These are phyloP conservation scores for Acidiella bohemica DNA, from an alignment of 495 filamentous ascomycete genomes.

Conservation along the genomic window DNA sequence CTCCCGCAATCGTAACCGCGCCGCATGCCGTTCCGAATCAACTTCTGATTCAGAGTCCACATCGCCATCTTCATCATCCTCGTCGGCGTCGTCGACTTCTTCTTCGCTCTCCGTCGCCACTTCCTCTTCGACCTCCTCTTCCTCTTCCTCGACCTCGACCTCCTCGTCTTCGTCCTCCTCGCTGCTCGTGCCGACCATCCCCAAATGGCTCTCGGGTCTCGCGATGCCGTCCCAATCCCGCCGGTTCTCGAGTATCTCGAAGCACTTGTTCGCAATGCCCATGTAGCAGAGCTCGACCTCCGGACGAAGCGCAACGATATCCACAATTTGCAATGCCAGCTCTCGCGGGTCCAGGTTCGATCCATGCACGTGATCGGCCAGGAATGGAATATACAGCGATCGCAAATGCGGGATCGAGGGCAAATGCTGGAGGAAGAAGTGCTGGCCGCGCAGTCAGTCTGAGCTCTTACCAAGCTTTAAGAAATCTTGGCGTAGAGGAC, in stretches of 20 bases:
- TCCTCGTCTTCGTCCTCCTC: conserved; percentile 33
- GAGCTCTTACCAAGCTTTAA: conserved; percentile 10
- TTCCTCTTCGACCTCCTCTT: conserved; percentile 40
- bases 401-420: conserved; percentile 62
- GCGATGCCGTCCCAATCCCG: conserved; percentile 19
- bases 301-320: conserved; percentile 74
- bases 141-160: conserved; percentile 34
- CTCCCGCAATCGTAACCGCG: conserved; percentile 53
- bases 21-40: conserved; percentile 22
- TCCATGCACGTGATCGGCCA: conserved; percentile 49
- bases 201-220: conserved; percentile 22
- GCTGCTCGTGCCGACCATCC: conserved; percentile 23
- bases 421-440: conserved; percentile 74
- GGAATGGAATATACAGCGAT: conserved; percentile 64
- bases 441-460: conserved; percentile 36
- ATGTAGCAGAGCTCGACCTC: conserved; percentile 76
- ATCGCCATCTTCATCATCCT: conserved; percentile 24
- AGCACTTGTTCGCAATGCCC: conserved; percentile 72
- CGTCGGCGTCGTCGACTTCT: conserved; percentile 28
- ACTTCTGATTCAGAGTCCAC: conserved; percentile 31
- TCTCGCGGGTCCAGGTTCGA: conserved; percentile 46
- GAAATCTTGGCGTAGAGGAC: conserved; percentile 17
- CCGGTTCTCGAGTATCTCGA: conserved; percentile 65
- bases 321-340: conserved; percentile 68
- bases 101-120: conserved; percentile 36